Evolutionary conservation across 805 yeast species (phyloP), one percentile per base, ranked within the genome.

Genomic region (Brettanomyces anomalus): DNA sequence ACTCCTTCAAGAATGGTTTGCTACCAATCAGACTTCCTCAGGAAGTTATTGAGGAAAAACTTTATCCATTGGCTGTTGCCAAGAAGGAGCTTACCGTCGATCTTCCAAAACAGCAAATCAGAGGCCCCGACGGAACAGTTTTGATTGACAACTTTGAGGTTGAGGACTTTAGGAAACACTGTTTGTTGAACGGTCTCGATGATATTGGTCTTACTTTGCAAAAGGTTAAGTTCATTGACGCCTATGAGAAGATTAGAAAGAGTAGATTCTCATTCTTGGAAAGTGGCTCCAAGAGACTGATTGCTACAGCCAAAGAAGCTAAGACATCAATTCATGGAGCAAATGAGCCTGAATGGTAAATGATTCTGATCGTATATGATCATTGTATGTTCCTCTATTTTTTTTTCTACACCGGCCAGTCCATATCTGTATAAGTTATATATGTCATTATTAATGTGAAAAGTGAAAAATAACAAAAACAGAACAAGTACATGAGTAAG

Each of bases 161-260:
- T 48, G 97, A 89, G 64, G 75, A 69, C 30, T 93, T 89, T 74
- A 83, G 97, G 74, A 88, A 89, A 67, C 95, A 90, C 65, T 93
- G 97, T 62, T 73, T 93, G 54, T 70, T 90, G 44, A 87, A 93
- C 52, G 98, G 98, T 49, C 79, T 93, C 48, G 98, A 93, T 63
- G 98, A 93, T 62, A 93, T 93, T 65, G 97, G 97, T 36, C 76
- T 93, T 57, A 93, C 98, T 41, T 68, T 93, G 55, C 90, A 88
- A 65, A 87, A 88, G 67, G 96, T 86, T 66, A 77, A 77, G 42
- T 78, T 55, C 63, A 93, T 93, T 54, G 45, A 62, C 42, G 72
- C 77, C 53, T 93, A 79, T 57, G 98, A 93, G 70, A 76, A 67
- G 18, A 65, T 67, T 49, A 85, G 98, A 74, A 79, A 74, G 60